Evolutionary conservation across 768 basidiomycete genomes (phyloP), one percentile per base, ranked within the genome.

Genomic region (Suillus plorans): DNA sequence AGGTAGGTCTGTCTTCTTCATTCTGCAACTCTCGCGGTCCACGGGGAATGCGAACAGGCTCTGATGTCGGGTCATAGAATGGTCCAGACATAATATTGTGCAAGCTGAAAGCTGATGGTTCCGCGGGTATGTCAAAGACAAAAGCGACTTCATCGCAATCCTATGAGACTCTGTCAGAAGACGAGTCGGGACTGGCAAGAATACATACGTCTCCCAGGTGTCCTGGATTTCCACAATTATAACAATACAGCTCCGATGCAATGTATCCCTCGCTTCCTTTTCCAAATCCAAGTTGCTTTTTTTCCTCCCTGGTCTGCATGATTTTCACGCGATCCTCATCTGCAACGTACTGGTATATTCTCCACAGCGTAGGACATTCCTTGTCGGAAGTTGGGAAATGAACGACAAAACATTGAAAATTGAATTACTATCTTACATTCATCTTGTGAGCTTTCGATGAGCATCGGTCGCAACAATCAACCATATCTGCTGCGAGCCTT

Each of bases 321-420:
- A 82, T 83, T 7, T 69, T 65, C 13, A 74, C 71, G 37, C 84
- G 84, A 52, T 85, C 86, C 13, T 81, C 80, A 18, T 85, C 84
- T 4, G 81, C 78, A 36, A 90, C 80, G 67, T 94, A 94, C 45
- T 87, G 84, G 68, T 94, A 94, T 68, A 92, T 77, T 47, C 92
- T 83, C 92, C 92, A 94, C 66, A 89, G 79, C 3, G 89, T 90
- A 8, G 91, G 91, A 68, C 92, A 94, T 83, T 93, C 91, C 92
- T 94, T 65, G 36, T 53, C 64, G 42, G 31, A 31, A 4, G 37
- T 12, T 39, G n/a, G 61, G 42, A 62, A 20, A 53, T 18, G 50
- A 60, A 59, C 6, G 37, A 22, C 63, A 34, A 9, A 37, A 44
- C 31, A 9, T 31, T 6, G 16, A 63, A 63, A 55, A 59, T 25